Evolutionary conservation across 768 basidiomycete genomes (phyloP), one percentile per base, ranked within the genome.

Genomic region (Hortiboletus flavorubellus): DNA sequence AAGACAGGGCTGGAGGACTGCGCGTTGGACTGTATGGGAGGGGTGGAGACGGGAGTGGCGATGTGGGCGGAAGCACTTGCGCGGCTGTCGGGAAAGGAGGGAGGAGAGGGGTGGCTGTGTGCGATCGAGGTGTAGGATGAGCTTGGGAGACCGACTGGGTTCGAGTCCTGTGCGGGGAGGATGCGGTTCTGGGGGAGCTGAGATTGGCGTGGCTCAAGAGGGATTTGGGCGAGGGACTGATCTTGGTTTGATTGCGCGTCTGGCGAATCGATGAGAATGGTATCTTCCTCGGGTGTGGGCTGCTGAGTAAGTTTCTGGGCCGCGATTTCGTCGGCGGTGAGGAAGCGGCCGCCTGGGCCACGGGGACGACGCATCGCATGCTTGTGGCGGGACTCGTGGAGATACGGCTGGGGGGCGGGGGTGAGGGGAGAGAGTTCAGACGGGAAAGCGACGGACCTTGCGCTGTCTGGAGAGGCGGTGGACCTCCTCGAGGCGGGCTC

Each of bases 281-380:
- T 50, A 53, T 63, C 46, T 51, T 68, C 53, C 59, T 65, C 57
- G 8, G 60, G 62, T 0, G 69, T 65, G 1, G 70, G 63, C 37
- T 68, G 66, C 48, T 73, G 70, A 2, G 59, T 23, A 12, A 76
- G 73, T 61, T 88, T 88, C 67, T 91, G 88, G 1, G 90, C 88
- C 0, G 91, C 90, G 46, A 95, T 94, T 72, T 98, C 95, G 18
- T 94, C 93, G 48, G 94, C 92, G 8, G 95, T 98, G 65, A 98
- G 85, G 76, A 99, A 99, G 41, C 97, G 86, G 23, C 97, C 97
- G 11, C 97, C 97, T 23, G 97, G 96, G 5, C 97, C 97, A 53
- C 97, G 82, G 15, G 97, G 97, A 18, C 97, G 85, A 43, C 94
- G 87, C 89, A 98, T 95, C 33, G 97, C 97, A 74, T 99, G 97